These are phyloP conservation scores for Zygosaccharomyces bailii DNA, from an alignment of 805 yeast genomes.

Conservation along the genomic window DNA sequence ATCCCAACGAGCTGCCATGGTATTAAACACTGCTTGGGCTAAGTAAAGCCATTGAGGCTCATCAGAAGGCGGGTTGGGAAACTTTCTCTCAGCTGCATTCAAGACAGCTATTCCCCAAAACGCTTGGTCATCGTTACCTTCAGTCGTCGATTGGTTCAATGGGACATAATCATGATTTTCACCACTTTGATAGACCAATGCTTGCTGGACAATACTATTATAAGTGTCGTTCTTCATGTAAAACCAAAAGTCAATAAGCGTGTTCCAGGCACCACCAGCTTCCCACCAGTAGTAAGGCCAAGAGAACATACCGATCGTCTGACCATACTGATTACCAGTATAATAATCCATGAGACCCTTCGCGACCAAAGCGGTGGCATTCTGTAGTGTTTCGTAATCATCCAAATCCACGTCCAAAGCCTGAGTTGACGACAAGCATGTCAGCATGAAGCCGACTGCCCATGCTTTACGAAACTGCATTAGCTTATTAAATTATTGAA, in stretches of 20 bases:
- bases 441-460: conserved; percentile 1
- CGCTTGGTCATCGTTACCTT: conserved; percentile 97
- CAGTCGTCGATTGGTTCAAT: conserved; percentile 80
- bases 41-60: conserved; percentile 73
- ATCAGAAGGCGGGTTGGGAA: conserved; percentile 59
- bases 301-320: conserved; percentile 81
- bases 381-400: conserved; percentile 32
- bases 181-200: conserved; percentile 72
- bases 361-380: conserved; percentile 59
- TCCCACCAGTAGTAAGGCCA: conserved; percentile 98
- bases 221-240: conserved; percentile 69
- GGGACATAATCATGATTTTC: conserved; percentile 78
- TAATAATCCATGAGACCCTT: conserved; percentile 81
- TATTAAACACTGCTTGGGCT: conserved; percentile 86
- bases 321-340: conserved; percentile 63
- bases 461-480: conserved; percentile 2
- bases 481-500: not conserved
- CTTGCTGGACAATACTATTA: conserved; percentile 52
- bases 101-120: conserved; percentile 95
- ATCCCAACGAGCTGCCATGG: conserved; percentile 92
- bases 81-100: conserved; percentile 88
- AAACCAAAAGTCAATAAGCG: conserved; percentile 72
- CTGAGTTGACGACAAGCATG: conserved; percentile 8
- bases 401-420: conserved; percentile 32
- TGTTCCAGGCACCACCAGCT: conserved; percentile 95